Base-by-base conservation (phyloP, 176 grass and related monocot genomes). In the Oryza meyeriana region DNA sequence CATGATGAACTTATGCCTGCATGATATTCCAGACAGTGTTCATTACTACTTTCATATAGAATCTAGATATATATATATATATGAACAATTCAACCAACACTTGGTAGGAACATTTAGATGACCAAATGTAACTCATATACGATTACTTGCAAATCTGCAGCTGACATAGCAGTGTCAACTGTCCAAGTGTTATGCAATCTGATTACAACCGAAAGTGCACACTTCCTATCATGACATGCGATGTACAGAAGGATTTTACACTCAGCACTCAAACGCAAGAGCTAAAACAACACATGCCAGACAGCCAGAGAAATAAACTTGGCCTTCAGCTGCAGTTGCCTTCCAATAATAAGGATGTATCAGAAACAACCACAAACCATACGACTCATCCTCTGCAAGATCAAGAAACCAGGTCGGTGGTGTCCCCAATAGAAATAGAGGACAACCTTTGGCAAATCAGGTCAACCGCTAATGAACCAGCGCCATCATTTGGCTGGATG, bases 381-480 rank as follows among this genome's bases (percentile, higher is more conserved):
- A 20, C 7, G 8, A 5, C 33, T 58, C 64, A 7, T 81, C 79
- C 9, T 1, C 40, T 30, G 22, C 32, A 16, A 36, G 42, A 57
- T 74, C 84, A 81, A 58, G 73, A 27, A 9, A 33, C 10, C 58
- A 78, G 31, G 34, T 67, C 36, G 7, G 73, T 65, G n/a, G 35
- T n/a, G 47, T 84, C 81, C 24, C 55, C 66, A 1, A 89, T 42
- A 34, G 88, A 72, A 39, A 89, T 38, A 29, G 78, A 72, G 28
- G 78, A 81, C 18, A 89, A n/a, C 59, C 85, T 89, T 38, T 73
- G 73, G n/a, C 61, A 82, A 36, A 86, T 24, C 28, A 78, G 44
- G 1, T 86, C 45, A 28, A 81, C 27, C 14, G 61, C 32, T 7
- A 78, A 47, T 31, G 65, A 50, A 73, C 55, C 85, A 0, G 20